Evolutionary conservation across 345 rosid genomes (phyloP).

Genomic region (Populus simonii): DNA sequence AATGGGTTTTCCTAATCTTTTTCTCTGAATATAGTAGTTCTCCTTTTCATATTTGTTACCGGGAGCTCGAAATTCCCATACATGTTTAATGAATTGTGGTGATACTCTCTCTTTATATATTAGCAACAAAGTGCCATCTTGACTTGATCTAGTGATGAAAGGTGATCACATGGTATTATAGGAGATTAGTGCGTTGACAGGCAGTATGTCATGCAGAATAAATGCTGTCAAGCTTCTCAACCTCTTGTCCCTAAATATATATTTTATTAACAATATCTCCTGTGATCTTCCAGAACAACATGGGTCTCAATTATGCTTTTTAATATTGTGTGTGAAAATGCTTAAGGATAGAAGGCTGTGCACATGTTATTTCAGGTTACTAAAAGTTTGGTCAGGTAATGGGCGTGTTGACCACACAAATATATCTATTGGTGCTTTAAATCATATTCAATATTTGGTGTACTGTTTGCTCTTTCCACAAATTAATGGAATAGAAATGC

Average conservation of each 20-base stretch:
- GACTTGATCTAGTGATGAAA: neutral
- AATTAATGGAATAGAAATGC: no score
- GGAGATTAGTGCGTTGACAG: neutral
- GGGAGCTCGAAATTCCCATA: neutral
- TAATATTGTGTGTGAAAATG: neutral
- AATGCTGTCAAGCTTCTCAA: neutral
- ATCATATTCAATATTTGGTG: neutral
- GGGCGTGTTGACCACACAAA: neutral
- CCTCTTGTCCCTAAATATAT: neutral
- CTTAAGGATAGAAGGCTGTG: neutral
- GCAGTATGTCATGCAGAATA: neutral
- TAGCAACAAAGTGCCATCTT: neutral
- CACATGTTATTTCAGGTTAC: neutral
- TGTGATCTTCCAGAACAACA: neutral
- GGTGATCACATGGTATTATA: neutral
- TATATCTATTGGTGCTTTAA: neutral
- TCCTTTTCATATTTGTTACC: no score
- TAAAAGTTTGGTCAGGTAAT: neutral
- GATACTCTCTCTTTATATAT: neutral
- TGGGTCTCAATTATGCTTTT: neutral
- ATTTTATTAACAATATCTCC: neutral
- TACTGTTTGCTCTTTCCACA: neutral
- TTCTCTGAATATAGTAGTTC: neutral
- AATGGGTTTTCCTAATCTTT: neutral
- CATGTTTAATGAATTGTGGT: neutral